Evolutionary conservation across 352 stramenopile species (phyloP).

Genomic region (Phytophthora litchii): DNA sequence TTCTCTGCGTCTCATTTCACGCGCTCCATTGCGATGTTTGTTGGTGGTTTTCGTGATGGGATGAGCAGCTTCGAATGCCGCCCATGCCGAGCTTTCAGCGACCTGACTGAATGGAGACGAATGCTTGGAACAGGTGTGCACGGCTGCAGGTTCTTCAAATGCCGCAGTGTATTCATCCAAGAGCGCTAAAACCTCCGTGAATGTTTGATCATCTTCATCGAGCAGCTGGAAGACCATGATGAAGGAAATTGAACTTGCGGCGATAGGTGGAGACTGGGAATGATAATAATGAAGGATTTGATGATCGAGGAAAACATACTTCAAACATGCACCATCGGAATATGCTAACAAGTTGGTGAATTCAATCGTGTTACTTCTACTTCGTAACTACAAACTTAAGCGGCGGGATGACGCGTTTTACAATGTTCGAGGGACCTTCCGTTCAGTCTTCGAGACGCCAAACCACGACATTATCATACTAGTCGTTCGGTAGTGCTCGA

Average conservation of each 20-base stretch:
- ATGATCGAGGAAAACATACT: slow-evolving; percentile 7
- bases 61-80: slow-evolving; percentile 24
- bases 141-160: neutral
- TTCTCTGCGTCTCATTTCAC: slow-evolving; percentile 38
- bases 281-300: slow-evolving; percentile 7
- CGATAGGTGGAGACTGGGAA: neutral
- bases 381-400: slow-evolving; percentile 26
- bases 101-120: neutral
- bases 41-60: slow-evolving; percentile 17
- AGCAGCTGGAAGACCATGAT: slow-evolving; percentile 33
- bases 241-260: too few species aligned
- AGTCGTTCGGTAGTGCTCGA: slow-evolving; percentile 1
- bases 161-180: slow-evolving; percentile 33
- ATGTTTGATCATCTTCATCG: slow-evolving; percentile 28
- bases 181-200: slow-evolving; percentile 34
- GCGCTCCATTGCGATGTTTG: slow-evolving; percentile 42
- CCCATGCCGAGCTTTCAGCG: slow-evolving; percentile 15
- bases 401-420: neutral
- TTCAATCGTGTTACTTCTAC: slow-evolving; percentile 30
- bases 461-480: slow-evolving; percentile 17
- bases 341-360: neutral
- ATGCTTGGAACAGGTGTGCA: neutral
- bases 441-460: slow-evolving; percentile 24
- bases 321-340: neutral
- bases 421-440: slow-evolving; percentile 24